Base-by-base conservation (phyloP, 2,329 filamentous ascomycete genomes). In the Aureobasidium melanogenum region DNA sequence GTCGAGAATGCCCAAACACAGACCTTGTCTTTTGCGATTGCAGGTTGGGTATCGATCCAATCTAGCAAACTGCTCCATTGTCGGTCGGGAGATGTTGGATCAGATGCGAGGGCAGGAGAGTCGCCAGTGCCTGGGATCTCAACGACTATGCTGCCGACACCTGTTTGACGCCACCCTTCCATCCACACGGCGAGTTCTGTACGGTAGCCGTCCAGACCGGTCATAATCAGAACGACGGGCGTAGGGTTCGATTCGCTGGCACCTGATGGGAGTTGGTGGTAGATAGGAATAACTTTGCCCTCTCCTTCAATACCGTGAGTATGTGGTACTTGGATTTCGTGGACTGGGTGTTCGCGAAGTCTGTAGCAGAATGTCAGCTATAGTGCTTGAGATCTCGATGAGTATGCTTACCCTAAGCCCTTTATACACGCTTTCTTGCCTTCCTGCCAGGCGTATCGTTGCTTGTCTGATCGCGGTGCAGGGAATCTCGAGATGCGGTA, bases 401-500 rank as follows among this genome's bases (percentile, higher is more conserved):
- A 19, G 12, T 2, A 44, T n/a, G 57, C 62, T 14, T 58, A 71
- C 70, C 67, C 67, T 5, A 80, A 64, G 0, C 78, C 87, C 68
- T 84, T 84, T 52, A 84, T 70, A 65, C 87, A 88, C 0, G 80
- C 79, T 30, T 79, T 72, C 71, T 89, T 90, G 67, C 89, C 86
- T 60, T 79, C 74, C 65, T 80, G 75, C 82, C 87, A 91, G 1
- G 86, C 87, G 30, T 79, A 70, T 65, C 83, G 80, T 72, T 91
- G 78, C 54, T 75, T 73, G 7, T 71, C 71, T 24, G 74, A 76
- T 24, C 78, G 70, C 22, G 77, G 77, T 6, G 77, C 77, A 8
- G 88, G 88, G 69, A 91, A 91, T 17, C 88, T 81, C 0, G 86
- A 80, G 66, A 91, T 90, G 57, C 88, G 82, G 72, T 88, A 86